Evolutionary conservation across 208 protist species (phyloP).

Genomic region (Wallacemonas sp.): DNA sequence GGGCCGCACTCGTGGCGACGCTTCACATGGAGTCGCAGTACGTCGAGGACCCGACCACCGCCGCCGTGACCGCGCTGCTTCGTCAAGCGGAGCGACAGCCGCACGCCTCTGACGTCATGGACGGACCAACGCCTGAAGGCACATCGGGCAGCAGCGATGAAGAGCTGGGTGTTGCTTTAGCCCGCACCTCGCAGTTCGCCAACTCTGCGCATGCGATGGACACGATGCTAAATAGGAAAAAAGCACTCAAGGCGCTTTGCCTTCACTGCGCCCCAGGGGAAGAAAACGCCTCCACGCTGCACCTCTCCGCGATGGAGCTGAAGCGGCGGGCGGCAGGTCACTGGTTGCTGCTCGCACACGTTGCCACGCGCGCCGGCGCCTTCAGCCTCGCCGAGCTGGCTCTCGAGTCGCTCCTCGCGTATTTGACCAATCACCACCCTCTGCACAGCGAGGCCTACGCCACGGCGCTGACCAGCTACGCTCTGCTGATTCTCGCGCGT

Average conservation of each 20-base stretch:
- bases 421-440: conserved; percentile 20
- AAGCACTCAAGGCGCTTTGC: conserved; percentile 39
- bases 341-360: conserved; percentile 64
- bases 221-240: conserved; percentile 23
- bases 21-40: conserved; percentile 37
- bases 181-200: conserved; percentile 15
- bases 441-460: conserved; percentile 40
- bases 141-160: conserved; percentile 24
- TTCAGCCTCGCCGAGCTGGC: conserved; percentile 47
- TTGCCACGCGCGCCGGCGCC: conserved; percentile 39
- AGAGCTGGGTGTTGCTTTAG: conserved; percentile 44
- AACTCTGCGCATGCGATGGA: neutral
- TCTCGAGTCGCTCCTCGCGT: conserved; percentile 44
- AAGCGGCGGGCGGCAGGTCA: conserved; percentile 45
- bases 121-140: neutral
- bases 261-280: conserved; percentile 50
- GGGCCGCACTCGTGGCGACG: conserved; percentile 32
- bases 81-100: conserved; percentile 25
- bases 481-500: conserved; percentile 5
- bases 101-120: neutral
- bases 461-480: conserved; percentile 54
- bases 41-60: conserved; percentile 38
- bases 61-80: conserved; percentile 29
- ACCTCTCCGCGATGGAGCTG: conserved; percentile 25
- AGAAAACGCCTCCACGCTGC: conserved; percentile 23